Evolutionary conservation across 176 grass and related monocot genomes (phyloP).

Genomic region (Metroxylon sagu): DNA sequence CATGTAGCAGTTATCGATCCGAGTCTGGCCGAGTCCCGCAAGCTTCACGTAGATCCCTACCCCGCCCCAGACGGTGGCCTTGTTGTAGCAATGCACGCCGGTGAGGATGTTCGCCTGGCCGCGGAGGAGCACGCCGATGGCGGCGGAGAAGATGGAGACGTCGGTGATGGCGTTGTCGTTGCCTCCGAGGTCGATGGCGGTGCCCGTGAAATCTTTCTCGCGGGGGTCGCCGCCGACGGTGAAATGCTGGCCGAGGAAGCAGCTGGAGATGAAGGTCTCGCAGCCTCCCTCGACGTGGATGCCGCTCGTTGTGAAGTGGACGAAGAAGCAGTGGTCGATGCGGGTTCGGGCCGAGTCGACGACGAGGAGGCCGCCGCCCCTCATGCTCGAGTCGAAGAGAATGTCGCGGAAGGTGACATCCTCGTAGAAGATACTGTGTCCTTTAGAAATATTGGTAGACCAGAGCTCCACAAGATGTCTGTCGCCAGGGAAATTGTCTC

Average conservation of each 20-base stretch:
- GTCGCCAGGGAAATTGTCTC: conserved; percentile 5
- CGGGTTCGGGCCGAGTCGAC: conserved; percentile 25
- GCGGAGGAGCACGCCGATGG: conserved; percentile 24
- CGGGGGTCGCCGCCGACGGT: conserved; percentile 35
- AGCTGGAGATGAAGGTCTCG: conserved; percentile 28
- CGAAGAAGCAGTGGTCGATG: conserved; percentile 37
- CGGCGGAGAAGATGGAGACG: too few species aligned
- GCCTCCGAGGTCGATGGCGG: conserved; percentile 23
- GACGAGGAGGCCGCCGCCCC: conserved; percentile 23
- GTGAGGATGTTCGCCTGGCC: too few species aligned
- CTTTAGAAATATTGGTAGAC: conserved; percentile 1
- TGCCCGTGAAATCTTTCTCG: conserved; percentile 34
- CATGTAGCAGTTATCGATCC: too few species aligned
- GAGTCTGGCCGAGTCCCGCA: too few species aligned
- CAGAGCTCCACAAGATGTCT: conserved; percentile 28
- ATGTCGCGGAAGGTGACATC: conserved; percentile 30
- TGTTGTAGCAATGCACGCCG: too few species aligned
- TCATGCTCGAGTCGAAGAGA: conserved; percentile 30
- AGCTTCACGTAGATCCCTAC: too few species aligned
- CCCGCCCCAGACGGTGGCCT: too few species aligned
- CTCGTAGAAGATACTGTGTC: conserved; percentile 20
- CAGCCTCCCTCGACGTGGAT: conserved; percentile 27
- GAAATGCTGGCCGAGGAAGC: conserved; percentile 38
- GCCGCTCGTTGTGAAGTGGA: conserved; percentile 24
- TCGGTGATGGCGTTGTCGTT: conserved; percentile 43